A percentile compares a stretch with the other conserved stretches of the same genome.
phyloP scores from a whole-genome alignment of 192 early-diverging fungal genomes.

The Backusella westeae region DNA sequence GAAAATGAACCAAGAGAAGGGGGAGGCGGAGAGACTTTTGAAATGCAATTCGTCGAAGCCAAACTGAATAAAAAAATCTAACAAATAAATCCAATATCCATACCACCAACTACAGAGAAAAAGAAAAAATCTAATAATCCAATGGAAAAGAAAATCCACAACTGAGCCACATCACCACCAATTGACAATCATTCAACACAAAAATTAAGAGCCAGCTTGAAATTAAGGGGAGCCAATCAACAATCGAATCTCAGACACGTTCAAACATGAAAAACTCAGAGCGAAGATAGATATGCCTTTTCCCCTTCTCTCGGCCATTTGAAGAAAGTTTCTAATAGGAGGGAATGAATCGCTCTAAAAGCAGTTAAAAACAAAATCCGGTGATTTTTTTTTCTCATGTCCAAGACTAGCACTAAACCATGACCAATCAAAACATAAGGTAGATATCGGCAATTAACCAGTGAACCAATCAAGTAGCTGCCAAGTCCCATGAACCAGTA shows the following conservation, averaged over 20 bases:
- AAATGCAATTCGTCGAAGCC: not conserved
- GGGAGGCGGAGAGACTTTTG: not conserved
- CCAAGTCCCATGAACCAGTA: not conserved
- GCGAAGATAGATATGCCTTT: not conserved
- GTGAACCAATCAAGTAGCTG: not conserved
- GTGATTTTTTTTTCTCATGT: not conserved
- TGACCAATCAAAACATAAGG: not conserved
- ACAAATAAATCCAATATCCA: not conserved
- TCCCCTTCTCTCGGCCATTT: not conserved
- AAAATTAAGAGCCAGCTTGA: not conserved
- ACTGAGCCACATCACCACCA: not conserved
- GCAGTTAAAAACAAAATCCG: not conserved
- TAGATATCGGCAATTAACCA: not conserved
- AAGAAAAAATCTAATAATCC: not conserved
- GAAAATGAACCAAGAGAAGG: not conserved
- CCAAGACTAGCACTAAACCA: not conserved
- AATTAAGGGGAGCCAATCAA: not conserved
- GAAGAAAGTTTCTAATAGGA: not conserved
- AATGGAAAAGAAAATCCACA: not conserved
- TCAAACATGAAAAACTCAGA: not conserved
- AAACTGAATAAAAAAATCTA: not conserved
- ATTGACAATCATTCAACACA: not conserved
- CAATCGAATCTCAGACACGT: not conserved
- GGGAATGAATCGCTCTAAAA: not conserved
- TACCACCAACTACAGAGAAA: not conserved